Base-by-base conservation (phyloP, 2,329 filamentous ascomycete species). In the Epichloe scottii region DNA sequence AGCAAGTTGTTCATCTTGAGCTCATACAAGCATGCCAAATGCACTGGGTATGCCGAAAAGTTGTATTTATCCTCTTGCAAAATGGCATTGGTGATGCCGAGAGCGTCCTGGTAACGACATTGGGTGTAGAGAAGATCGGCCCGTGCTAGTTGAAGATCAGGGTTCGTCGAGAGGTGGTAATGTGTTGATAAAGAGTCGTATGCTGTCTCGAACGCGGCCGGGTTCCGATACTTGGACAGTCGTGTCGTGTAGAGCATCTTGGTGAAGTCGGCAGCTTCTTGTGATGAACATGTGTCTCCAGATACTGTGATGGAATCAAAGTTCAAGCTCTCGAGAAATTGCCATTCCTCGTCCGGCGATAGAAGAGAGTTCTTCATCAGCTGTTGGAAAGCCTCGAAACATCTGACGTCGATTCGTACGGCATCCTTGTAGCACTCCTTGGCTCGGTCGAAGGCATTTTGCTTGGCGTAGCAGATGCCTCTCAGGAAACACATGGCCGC, bases 381-480 rank as follows among this genome's bases (percentile, higher is more conserved):
- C 71, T 97, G 90, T 60, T 96, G 90, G 63, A 98, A 97, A 0
- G 93, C 93, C 68, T 98, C 93, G 63, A 95, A 97, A 69, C 93
- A 98, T 66, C 95, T 90, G 3, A 97, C 90, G 63, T 98, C 93
- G 62, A 98, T 96, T 55, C 87, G 82, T 44, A 97, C 89, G 2
- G 93, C 93, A 61, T 95, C 89, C 71, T 96, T 97, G 76, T 97
- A 98, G 71, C 93, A 97, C 61, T 97, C 90, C 66, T 96, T 96
- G 49, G 93, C 93, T 35, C 89, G 84, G 65, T 98, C 93, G 61
- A 97, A 97, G 26, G 91, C 87, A 67, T 97, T 98, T 66, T 95
- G 88, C 68, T 95, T 95, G 6, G 93, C 90, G 65, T 89, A 96
- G 73, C 94, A 97, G 47, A 95, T 78, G 5, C 93, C 93, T 23